Evolutionary conservation across 768 basidiomycete genomes (phyloP).

Genomic region (Phylloporus sp.): DNA sequence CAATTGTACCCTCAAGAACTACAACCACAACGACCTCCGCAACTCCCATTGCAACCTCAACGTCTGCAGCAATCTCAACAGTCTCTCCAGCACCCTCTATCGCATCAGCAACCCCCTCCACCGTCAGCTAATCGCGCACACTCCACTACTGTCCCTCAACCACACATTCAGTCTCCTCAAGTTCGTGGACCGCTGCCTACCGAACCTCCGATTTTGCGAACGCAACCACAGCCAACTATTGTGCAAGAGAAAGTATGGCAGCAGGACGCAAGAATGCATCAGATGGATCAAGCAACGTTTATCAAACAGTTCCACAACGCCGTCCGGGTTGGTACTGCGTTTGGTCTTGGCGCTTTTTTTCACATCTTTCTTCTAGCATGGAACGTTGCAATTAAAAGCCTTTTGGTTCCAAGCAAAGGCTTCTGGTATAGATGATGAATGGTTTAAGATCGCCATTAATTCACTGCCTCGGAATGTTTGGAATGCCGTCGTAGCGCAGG

Average conservation of each 20-base stretch:
- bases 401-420: constrained; percentile 13
- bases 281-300: constrained; percentile 15
- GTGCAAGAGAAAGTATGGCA: constrained; percentile 10
- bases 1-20: background rate
- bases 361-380: constrained; percentile 12
- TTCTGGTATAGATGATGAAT: constrained; percentile 18
- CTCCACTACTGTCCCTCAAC: constrained; percentile 1
- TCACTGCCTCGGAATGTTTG: constrained; percentile 16
- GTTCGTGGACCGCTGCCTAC: background rate
- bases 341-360: background rate
- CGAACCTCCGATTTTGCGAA: background rate
- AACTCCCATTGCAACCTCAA: background rate
- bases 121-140: background rate
- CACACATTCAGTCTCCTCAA: background rate
- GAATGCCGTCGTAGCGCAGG: constrained; percentile 9
- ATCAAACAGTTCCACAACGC: constrained; percentile 19
- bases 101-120: background rate
- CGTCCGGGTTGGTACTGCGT: constrained; percentile 15
- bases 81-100: constrained; percentile 1
- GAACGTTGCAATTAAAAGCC: constrained; percentile 6
- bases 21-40: background rate
- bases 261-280: background rate
- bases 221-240: background rate
- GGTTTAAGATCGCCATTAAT: constrained; percentile 14
- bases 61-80: background rate